Conservation (phyloP, 306 rosid species). For the Vigna unguiculata region DNA sequence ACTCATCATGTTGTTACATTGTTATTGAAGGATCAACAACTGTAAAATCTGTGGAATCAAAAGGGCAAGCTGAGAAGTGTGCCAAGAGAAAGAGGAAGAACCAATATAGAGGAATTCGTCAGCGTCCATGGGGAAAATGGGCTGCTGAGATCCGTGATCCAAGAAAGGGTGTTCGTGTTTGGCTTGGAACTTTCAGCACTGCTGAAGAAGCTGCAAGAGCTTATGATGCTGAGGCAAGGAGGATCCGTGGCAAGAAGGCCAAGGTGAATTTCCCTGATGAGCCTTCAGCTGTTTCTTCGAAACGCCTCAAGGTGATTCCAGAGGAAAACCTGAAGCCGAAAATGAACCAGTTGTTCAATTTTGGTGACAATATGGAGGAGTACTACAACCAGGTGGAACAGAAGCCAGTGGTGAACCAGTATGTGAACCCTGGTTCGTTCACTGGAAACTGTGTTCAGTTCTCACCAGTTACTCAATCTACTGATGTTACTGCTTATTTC, state of each 20-base stretch:
- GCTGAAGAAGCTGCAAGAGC: conserved; percentile 99
- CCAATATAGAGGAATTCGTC: conserved; percentile 90
- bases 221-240: conserved; percentile 91
- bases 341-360: conserved; percentile 52
- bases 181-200: conserved; percentile 99
- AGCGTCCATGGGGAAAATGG: conserved; percentile 99
- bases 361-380: conserved; percentile 50
- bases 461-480: conserved; percentile 46
- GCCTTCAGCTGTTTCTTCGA: conserved; percentile 51
- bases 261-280: conserved; percentile 94
- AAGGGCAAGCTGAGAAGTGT: conserved; percentile 68
- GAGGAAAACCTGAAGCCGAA: conserved; percentile 57
- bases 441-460: conserved; percentile 51
- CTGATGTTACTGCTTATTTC: conserved; percentile 55
- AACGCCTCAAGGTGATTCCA: conserved; percentile 55
- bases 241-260: conserved; percentile 94
- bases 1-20: not conserved
- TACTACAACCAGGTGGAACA: conserved; percentile 66
- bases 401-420: conserved; percentile 67
- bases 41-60: conserved; percentile 61
- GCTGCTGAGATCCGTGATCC: conserved; percentile 99
- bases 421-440: conserved; percentile 50
- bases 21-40: conserved; percentile 60
- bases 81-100: conserved; percentile 86
- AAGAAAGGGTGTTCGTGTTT: conserved; percentile 94